Conservation (phyloP, 148 eudicot species). For the Rhododendron vialii region DNA sequence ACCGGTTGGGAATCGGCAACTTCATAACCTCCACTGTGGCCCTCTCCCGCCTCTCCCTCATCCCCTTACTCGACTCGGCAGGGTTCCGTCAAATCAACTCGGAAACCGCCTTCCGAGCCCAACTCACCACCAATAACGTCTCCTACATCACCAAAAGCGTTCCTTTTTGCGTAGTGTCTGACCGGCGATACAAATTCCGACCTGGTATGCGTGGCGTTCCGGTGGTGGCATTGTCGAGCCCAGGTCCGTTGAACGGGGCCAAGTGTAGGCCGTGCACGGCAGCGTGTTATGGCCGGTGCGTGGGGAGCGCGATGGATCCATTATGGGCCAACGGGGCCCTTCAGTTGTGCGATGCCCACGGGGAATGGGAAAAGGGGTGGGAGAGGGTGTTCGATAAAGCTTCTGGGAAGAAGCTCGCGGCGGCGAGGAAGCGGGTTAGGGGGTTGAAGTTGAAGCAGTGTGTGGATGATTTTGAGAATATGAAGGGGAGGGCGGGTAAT, state of each 20-base stretch:
- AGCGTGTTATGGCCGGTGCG: constrained; percentile 44
- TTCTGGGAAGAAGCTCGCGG: constrained; percentile 42
- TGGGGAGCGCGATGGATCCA: constrained; percentile 42
- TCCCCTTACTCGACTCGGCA: constrained; percentile 54
- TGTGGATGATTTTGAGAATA: constrained; percentile 49
- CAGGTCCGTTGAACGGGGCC: constrained; percentile 74
- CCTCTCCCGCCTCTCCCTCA: constrained; percentile 75
- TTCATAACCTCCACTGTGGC: constrained; percentile 60
- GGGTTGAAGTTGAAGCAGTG: constrained; percentile 46
- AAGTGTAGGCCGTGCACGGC: constrained; percentile 89
- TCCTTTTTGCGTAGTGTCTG: constrained; percentile 81
- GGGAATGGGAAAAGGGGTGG: constrained; percentile 78
- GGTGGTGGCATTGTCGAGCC: constrained; percentile 67
- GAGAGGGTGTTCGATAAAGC: constrained; percentile 47
- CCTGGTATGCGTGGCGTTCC: constrained; percentile 65
- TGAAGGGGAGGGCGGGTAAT: constrained; percentile 35
- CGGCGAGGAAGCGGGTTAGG: constrained; percentile 37
- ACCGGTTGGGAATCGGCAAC: constrained; percentile 79
- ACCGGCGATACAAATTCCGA: constrained; percentile 59
- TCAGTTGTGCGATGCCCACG: constrained; percentile 66
- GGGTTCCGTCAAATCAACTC: constrained; percentile 70
- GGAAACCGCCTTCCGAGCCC: constrained; percentile 75
- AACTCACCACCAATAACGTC: constrained; percentile 42
- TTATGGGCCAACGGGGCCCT: constrained; percentile 47
- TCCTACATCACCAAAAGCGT: constrained; percentile 29